phyloP scores from a whole-genome alignment of 2,329 filamentous ascomycete genomes.

The Byssochlamys sp. region DNA sequence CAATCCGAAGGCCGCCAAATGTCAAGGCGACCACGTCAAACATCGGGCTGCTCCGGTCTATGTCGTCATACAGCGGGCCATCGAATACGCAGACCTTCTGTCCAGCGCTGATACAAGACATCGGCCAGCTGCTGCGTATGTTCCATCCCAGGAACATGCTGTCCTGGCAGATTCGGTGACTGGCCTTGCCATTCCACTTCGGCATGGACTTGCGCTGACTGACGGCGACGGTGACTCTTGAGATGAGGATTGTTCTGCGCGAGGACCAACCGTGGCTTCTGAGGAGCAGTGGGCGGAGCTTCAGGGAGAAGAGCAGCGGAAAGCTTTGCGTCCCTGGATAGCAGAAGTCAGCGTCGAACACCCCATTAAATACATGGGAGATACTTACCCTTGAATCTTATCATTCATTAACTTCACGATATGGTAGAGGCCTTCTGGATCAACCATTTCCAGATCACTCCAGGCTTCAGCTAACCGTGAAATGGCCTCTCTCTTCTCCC shows the following conservation, averaged over 20 bases:
- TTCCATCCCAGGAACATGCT: constrained; percentile 67
- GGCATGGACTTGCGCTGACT: constrained; percentile 33
- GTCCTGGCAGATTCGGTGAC: constrained; percentile 44
- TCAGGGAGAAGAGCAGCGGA: constrained; percentile 27
- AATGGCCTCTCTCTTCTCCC: constrained; percentile 71
- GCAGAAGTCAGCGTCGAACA: constrained; percentile 1
- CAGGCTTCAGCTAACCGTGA: constrained; percentile 78
- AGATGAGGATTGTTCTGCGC: constrained; percentile 78
- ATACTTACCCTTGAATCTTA: constrained; percentile 48
- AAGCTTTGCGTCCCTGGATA: constrained; percentile 28
- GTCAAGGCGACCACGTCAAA: neutral
- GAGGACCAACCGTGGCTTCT: constrained; percentile 58
- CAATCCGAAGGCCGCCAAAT: neutral
- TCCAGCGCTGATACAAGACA: constrained; percentile 84
- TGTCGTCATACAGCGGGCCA: constrained; percentile 43
- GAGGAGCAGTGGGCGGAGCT: constrained; percentile 30
- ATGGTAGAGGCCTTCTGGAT: constrained; percentile 83
- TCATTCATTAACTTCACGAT: constrained; percentile 69
- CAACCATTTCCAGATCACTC: constrained; percentile 69
- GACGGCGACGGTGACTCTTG: constrained; percentile 63
- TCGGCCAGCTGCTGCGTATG: constrained; percentile 82
- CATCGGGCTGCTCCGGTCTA: neutral
- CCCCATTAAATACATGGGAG: neutral
- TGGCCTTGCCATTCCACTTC: constrained; percentile 30
- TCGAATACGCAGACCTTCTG: constrained; percentile 65